These are phyloP conservation scores for Claviceps sp. DNA, from an alignment of 2,329 filamentous ascomycete species.

Conservation along the genomic window DNA sequence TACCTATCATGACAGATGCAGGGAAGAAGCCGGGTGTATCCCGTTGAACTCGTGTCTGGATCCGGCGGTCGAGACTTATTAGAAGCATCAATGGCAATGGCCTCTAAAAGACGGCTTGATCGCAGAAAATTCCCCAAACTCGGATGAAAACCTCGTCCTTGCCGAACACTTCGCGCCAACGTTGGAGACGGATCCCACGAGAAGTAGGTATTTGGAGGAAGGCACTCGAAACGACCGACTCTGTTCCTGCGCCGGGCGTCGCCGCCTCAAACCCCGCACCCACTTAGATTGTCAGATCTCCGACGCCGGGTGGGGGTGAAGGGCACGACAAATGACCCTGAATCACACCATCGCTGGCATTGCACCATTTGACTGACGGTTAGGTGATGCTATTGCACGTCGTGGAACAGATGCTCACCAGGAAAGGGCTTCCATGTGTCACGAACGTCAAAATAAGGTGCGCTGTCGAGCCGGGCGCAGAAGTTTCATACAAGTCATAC, in stretches of 20 bases:
- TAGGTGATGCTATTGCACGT: background rate
- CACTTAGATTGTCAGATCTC: background rate
- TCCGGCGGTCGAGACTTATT: background rate
- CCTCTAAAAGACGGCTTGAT: too few relatives aligned
- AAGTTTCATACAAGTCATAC: too few relatives aligned
- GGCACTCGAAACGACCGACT: background rate
- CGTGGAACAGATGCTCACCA: too few relatives aligned
- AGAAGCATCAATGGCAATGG: background rate
- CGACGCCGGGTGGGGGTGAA: background rate
- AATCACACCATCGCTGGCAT: conserved; percentile 7
- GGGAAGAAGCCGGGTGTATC: background rate
- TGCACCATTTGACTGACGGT: background rate
- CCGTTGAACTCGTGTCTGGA: background rate
- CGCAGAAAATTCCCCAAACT: background rate
- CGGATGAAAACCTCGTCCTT: background rate
- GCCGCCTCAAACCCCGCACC: background rate
- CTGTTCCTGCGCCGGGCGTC: background rate
- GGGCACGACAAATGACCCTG: conserved; percentile 7
- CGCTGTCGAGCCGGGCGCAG: too few relatives aligned
- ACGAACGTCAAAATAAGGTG: too few relatives aligned
- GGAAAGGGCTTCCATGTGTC: too few relatives aligned
- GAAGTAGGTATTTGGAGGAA: background rate
- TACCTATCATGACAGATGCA: background rate
- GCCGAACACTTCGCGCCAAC: background rate
- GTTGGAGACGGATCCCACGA: background rate